Evolutionary conservation across 2,329 filamentous ascomycete genomes (phyloP), one percentile per base, ranked within the genome.

Genomic region (Aspergillus quadricinctus): DNA sequence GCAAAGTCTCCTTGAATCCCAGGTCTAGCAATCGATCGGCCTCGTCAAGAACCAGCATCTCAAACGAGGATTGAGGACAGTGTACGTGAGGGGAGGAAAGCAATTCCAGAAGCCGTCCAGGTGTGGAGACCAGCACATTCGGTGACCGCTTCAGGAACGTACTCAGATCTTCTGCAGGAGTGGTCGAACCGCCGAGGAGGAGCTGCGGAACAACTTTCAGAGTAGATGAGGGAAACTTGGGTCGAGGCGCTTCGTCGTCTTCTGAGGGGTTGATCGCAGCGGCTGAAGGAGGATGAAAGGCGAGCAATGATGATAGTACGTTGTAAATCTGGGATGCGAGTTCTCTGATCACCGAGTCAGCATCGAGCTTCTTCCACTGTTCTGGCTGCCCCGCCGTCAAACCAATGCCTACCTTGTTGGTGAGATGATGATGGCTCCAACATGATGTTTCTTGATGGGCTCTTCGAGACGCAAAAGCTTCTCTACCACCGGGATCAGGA

Each of bases 11-110:
- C 72, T 95, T 94, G 75, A 99, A 97, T 5, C 95, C 94, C 23
- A 97, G 81, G 74, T 99, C 94, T 10, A 99, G 80, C 27, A 99
- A 78, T 57, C 94, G 83, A 73, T 99, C 94, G 50, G 93, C 94
- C 77, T 99, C 94, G 69, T 99, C 94, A 37, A 99, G 82, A 3
- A 99, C 89, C 10, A 99, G 83, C 50, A 91, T 85, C 71, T 99
- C 93, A 64, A 99, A 97, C 0, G 90, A 90, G 1, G 90, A 92
- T 59, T 93, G 88, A 0, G 90, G 87, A 65, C 90, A 92, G 71
- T 95, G 90, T 14, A 96, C 92, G 67, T 96, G 88, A 1, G 87
- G 89, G 1, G 91, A 96, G 0, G 88, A 86, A 4, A 99, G 80
- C 0, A 99, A 83, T 69, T 97, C 92, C 5, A 96, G 83, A 1